Evolutionary conservation across 1,284 basidiomycete species (phyloP).

Genomic region (Fomitopsis palustris): DNA sequence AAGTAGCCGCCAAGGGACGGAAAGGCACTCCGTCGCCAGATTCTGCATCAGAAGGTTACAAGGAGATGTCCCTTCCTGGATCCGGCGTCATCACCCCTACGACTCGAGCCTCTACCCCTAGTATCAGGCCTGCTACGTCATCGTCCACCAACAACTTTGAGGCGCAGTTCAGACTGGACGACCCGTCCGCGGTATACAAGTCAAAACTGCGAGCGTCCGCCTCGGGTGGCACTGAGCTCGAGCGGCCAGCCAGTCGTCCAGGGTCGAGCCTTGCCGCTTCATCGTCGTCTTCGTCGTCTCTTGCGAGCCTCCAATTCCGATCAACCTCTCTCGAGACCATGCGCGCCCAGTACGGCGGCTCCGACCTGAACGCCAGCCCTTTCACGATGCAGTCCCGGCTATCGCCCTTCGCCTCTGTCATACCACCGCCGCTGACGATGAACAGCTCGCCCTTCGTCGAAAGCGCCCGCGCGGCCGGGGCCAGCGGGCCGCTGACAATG

Average conservation of each 20-base stretch:
- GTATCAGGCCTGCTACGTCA: conserved; percentile 2
- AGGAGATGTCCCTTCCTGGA: conserved; percentile 11
- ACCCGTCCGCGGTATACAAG: neutral
- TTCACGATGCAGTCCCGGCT: conserved; percentile 2
- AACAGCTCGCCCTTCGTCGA: conserved; percentile 1
- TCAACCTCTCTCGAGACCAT: conserved; percentile 10
- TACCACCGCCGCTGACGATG: neutral
- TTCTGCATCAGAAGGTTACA: conserved; percentile 9
- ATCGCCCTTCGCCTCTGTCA: neutral
- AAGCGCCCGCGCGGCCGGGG: neutral
- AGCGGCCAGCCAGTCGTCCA: neutral
- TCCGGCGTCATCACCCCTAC: conserved; percentile 17
- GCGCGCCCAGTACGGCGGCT: conserved; percentile 8
- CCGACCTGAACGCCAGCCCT: neutral
- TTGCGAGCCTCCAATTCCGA: conserved; percentile 8
- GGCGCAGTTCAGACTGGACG: conserved; percentile 5
- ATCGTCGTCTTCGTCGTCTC: neutral
- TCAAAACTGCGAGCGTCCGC: neutral
- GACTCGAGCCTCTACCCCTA: conserved; percentile 9
- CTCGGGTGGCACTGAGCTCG: neutral
- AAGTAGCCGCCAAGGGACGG: conserved; percentile 32
- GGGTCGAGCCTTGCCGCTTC: neutral
- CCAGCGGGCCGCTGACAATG: conserved; percentile 16
- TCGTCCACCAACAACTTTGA: conserved; percentile 5
- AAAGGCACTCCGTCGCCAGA: conserved; percentile 33